A percentile compares a stretch with the other conserved stretches of the same genome.
These are phyloP conservation scores for Yarrowia porcina DNA, from an alignment of 805 yeast species.

Conservation along the genomic window DNA sequence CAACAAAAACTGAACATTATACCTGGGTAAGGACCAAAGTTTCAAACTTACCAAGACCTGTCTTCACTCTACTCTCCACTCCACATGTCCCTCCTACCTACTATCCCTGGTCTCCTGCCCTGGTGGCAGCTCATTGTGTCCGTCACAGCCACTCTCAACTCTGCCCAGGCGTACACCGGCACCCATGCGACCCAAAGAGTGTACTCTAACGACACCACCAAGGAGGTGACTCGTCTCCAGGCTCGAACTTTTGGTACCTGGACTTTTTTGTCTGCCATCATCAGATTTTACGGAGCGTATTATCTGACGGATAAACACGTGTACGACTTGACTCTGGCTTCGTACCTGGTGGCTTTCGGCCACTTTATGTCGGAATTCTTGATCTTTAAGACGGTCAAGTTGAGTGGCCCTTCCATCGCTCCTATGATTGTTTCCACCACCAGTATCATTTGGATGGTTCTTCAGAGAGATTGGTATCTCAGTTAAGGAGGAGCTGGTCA, in stretches of 20 bases:
- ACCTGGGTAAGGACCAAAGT: no score
- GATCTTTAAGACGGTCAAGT: conserved; percentile 69
- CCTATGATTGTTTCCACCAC: conserved; percentile 79
- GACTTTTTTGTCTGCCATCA: conserved; percentile 83
- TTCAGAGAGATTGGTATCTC: conserved; percentile 62
- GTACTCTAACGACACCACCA: conserved; percentile 68
- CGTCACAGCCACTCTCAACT: conserved; percentile 87
- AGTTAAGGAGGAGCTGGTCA: no score
- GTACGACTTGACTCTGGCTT: conserved; percentile 72
- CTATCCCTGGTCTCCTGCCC: conserved; percentile 54
- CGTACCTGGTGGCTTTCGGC: conserved; percentile 74
- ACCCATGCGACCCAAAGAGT: conserved; percentile 71
- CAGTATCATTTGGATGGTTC: conserved; percentile 76
- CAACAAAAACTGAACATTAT: no score
- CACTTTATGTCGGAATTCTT: conserved; percentile 87
- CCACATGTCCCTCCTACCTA: conserved; percentile 25
- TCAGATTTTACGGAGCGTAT: conserved; percentile 85
- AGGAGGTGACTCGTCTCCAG: conserved; percentile 57
- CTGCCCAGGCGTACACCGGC: conserved; percentile 76
- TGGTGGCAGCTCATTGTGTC: conserved; percentile 71
- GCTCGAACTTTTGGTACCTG: conserved; percentile 99
- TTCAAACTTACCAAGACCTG: no score
- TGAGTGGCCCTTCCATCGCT: conserved; percentile 85
- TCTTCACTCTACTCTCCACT: no score
- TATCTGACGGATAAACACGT: conserved; percentile 64